Base-by-base conservation (phyloP, 1,284 basidiomycete species). In the Agaricales sp. region DNA sequence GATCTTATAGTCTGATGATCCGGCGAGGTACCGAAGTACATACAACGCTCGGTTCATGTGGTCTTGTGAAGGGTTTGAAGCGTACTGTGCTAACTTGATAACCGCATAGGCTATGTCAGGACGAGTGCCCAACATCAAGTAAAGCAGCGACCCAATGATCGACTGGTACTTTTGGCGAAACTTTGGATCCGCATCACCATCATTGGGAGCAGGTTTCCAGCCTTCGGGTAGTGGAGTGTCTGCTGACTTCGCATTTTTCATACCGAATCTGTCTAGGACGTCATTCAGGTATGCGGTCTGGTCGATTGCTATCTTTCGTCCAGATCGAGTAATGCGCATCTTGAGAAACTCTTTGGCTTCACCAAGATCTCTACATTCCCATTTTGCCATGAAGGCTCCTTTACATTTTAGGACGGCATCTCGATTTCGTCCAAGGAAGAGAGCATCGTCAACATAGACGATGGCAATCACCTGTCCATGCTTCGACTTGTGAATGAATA, bases 81-180 rank as follows among this genome's bases (percentile, higher is more conserved):
- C 38, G 26, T 54, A 58, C 46, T 58, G 58, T 3, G 52, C 48
- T 12, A 63, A 38, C 4, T 53, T 48, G 3, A 49, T 56, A 0
- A 63, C 61, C 0, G 62, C 55, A 51, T 50, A 64, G 11, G 56
- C 52, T 44, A 65, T 59, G 46, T 67, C 64, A 13, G 66, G 65
- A 3, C 59, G 53, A 3, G 65, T 66, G 6, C 60, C 57, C 6
- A 65, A 43, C 53, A 61, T 61, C 2, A 62, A 30, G 44, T 64
- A 67, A 16, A 67, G 50, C 22, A 65, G 53, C 2, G 59, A 56
- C 25, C 65, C 61, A 38, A 66, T 61, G 0, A 61, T 50, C 2
- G 46, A 49, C 50, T 63, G 63, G 46, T 51, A 64, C 37, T 51
- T 39, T 20, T 39, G 50, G n/a, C 43, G 25, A 38, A 53, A 49